These are phyloP conservation scores for Penicillium odoratum DNA, from an alignment of 495 filamentous ascomycete genomes.

Conservation along the genomic window DNA sequence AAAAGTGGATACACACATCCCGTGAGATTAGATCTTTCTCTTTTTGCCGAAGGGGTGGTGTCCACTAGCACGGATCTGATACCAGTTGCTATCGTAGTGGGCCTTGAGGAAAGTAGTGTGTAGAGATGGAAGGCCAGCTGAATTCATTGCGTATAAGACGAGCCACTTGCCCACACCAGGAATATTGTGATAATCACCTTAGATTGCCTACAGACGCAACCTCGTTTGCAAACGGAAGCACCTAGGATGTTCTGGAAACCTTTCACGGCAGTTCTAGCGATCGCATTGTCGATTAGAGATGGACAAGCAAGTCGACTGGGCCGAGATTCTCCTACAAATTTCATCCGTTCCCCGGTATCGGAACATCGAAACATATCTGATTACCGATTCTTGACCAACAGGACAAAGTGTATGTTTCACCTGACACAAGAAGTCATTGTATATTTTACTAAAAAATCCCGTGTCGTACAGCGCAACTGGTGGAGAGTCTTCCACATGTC, in stretches of 20 bases:
- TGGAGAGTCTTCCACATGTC: conserved; percentile 73
- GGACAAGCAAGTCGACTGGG: not conserved
- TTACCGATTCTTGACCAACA: conserved; percentile 39
- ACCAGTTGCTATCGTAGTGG: too few species aligned
- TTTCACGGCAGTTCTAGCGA: not conserved
- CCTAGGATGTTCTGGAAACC: not conserved
- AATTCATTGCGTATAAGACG: too few species aligned
- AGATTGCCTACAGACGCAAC: too few species aligned
- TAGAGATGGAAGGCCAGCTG: too few species aligned
- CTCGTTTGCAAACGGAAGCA: too few species aligned
- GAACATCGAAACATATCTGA: conserved; percentile 13
- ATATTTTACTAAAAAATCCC: not conserved
- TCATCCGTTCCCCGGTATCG: not conserved
- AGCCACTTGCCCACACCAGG: too few species aligned
- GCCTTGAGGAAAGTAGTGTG: too few species aligned
- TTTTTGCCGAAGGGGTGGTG: too few species aligned
- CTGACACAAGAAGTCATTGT: not conserved
- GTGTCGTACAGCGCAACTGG: conserved; percentile 51
- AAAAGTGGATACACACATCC: too few species aligned
- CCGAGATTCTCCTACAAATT: not conserved
- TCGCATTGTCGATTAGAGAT: not conserved
- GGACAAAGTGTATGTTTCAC: conserved; percentile 34
- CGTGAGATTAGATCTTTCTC: too few species aligned
- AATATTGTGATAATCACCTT: too few species aligned
- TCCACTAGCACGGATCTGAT: too few species aligned